Base-by-base conservation (phyloP, 2,329 filamentous ascomycete species). In the Neopestalotiopsis sp. region DNA sequence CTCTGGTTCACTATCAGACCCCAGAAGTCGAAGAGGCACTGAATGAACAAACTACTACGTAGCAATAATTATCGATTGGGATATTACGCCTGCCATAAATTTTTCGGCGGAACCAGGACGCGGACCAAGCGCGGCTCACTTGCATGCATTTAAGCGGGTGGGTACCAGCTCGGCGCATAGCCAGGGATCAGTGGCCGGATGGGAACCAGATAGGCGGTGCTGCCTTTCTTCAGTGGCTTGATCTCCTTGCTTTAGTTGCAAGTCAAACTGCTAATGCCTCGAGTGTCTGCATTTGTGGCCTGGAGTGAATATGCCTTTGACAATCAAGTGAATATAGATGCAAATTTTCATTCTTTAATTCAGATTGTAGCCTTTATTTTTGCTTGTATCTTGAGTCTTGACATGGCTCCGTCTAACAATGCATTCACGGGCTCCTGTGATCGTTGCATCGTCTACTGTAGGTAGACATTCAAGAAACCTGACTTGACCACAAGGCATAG, bases 71-170 rank as follows among this genome's bases (percentile, higher is more conserved):
- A 10, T 38, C 30, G 34, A 5, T 38, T 40, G 34, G 28, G 59
- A 14, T 34, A 42, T 24, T 38, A 28, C 38, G n/a, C 12, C 12
- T 12, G 24, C 32, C 59, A 34, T 49, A 64, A 64, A 64, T 64
- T 64, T 64, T 64, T 49, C 49, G 61, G 34, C 61, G 9, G 13
- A 34, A 13, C 30, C 30, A 12, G 34, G 32, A 49, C 20, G 28
- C 38, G 38, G 61, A 52, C 10, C 14, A 64, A 20, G 28, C 61
- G 61, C 38, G n/a, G 34, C 13, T 4, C 12, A 32, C 10, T 24
- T 45, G 14, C 61, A 64, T 64, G 61, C 61, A 64, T 10, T 64
- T 64, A 64, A 64, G 61, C 61, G 61, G 61, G 61, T 20, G 10
- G 34, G 24, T n/a, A 4, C 30, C 38, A 17, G 24, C 14, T 24